phyloP scores from a whole-genome alignment of 139 green algal species.

The Spirogloea muscicola region DNA sequence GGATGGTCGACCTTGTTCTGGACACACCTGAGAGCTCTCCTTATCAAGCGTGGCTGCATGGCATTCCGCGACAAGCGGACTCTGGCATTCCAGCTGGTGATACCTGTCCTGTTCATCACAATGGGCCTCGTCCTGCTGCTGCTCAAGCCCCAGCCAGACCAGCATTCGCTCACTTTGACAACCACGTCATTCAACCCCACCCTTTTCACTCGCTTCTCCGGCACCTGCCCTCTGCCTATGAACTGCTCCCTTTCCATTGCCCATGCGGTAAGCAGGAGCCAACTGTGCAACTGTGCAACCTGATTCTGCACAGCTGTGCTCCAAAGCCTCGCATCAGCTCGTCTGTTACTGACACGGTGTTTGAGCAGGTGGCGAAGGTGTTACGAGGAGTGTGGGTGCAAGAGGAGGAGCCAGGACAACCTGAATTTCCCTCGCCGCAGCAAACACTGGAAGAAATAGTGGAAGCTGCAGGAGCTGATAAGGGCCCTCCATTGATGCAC shows the following conservation, averaged over 20 bases:
- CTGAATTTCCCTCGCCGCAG: neutral
- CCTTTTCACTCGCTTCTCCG: neutral
- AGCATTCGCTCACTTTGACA: neutral
- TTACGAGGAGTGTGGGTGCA: too few relatives aligned
- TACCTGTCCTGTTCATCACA: slow-evolving; percentile 26
- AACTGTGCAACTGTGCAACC: too few relatives aligned
- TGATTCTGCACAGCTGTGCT: too few relatives aligned
- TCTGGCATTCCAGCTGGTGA: slow-evolving; percentile 18
- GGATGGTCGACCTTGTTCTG: too few relatives aligned
- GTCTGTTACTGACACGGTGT: neutral
- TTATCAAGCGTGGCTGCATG: slow-evolving; percentile 26
- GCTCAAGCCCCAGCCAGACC: neutral
- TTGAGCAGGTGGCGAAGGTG: neutral
- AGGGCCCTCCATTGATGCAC: neutral
- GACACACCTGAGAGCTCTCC: slow-evolving; percentile 9
- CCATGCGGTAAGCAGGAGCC: neutral
- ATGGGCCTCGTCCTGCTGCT: slow-evolving; percentile 12
- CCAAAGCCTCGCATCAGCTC: too few relatives aligned
- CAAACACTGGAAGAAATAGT: neutral
- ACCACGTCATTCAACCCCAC: neutral
- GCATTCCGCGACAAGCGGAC: slow-evolving; percentile 3
- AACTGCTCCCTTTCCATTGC: neutral
- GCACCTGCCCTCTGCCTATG: neutral
- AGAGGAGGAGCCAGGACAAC: neutral
- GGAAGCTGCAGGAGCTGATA: neutral